A percentile compares a stretch with the other conserved stretches of the same genome.
These are phyloP conservation scores for Trichoderma sp. DNA, from an alignment of 2,329 filamentous ascomycete species.

Conservation along the genomic window DNA sequence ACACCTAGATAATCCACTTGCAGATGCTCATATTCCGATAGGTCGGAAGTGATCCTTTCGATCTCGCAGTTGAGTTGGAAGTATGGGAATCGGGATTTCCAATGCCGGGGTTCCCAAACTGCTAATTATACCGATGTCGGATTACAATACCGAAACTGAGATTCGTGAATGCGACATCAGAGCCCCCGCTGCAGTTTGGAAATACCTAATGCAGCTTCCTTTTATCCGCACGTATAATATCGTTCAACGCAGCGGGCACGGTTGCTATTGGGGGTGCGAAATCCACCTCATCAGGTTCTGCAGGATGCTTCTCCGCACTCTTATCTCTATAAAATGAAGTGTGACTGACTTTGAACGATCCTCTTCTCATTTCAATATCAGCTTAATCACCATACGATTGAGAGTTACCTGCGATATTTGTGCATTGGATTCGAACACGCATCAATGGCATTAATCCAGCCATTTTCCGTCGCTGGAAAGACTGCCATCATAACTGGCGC, in stretches of 20 bases:
- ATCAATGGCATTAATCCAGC: not conserved
- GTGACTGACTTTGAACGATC: not conserved
- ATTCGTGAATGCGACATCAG: not conserved
- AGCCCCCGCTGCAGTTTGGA: not conserved
- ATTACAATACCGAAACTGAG: not conserved
- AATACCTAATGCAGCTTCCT: not conserved
- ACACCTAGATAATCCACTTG: not conserved
- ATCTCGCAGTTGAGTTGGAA: not conserved
- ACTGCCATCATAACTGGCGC: conserved; percentile 27
- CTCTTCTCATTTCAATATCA: not conserved
- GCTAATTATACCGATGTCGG: not conserved
- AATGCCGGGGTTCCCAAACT: conserved; percentile 7
- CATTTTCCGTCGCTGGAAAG: conserved; percentile 27
- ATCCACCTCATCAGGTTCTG: not conserved
- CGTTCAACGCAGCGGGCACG: not conserved
- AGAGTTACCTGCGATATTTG: not conserved
- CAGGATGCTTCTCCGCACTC: conserved; percentile 7
- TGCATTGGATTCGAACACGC: not conserved
- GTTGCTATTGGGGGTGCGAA: not conserved
- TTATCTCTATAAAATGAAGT: not conserved
- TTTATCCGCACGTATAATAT: conserved; percentile 5
- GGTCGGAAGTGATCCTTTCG: conserved; percentile 5
- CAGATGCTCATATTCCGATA: not conserved
- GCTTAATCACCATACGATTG: not conserved
- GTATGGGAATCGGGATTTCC: conserved; percentile 12